Base-by-base conservation (phyloP, 1,139 yeast genomes). In the Diutina scorzettiae region DNA sequence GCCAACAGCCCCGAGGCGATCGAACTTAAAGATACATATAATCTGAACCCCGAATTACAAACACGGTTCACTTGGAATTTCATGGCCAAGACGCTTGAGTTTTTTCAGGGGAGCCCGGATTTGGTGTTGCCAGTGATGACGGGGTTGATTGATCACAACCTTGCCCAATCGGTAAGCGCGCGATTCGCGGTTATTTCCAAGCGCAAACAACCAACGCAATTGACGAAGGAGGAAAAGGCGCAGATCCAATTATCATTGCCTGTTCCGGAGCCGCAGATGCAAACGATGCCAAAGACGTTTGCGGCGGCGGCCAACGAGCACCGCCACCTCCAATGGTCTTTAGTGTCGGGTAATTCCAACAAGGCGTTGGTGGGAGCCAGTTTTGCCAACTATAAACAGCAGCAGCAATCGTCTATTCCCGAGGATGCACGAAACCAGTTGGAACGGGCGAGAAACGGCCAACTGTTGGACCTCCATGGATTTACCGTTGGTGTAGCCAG, bases 401-500 rank as follows among this genome's bases (percentile, higher is more conserved):
- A 12, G 19, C 28, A 20, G 24, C 20, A 14, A 11, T 4, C 3
- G 3, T 12, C 24, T 6, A 16, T 27, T 6, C 21, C 30, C 14
- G n/a, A 23, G 9, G 21, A 37, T 6, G 32, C 32, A 8, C n/a
- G 4, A 18, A 9, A 12, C 8, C 12, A 4, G 12, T 5, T 37
- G 9, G 9, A 16, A 19, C 17, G n/a, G 18, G 17, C 27, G 14
- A 24, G 17, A 14, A 14, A 8, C 3, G 40, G 31, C 11, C 8
- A 7, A 14, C 16, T 16, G 14, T 12, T 39, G 12, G 41, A 39
- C 19, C 20, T 39, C 11, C 41, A 39, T 21, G 32, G 33, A 8
- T 19, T 39, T 8, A 17, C 18, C 11, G 70, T 73, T 18, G 52
- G 62, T 0, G 64, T 62, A 20, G 81, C 83, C 0, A 46, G 67